Conservation (phyloP, 306 rosid genomes). For the Amphicarpaea edgeworthii region DNA sequence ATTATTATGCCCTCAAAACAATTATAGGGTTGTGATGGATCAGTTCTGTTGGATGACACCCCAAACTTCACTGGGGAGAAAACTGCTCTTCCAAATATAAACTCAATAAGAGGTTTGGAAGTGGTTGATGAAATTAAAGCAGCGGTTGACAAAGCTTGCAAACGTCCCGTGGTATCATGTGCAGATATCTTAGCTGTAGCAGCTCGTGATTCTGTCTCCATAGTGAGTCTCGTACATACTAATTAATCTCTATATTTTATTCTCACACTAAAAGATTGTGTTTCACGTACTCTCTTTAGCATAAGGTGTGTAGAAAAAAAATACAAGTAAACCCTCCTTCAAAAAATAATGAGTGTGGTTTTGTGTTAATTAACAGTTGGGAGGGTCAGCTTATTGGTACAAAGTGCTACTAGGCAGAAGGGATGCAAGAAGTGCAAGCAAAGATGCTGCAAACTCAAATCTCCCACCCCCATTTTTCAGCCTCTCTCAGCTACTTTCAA, state of each 20-base stretch:
- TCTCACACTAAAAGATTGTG: not conserved
- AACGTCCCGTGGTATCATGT: conserved; percentile 45
- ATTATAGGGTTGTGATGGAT: conserved; percentile 77
- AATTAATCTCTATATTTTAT: not conserved
- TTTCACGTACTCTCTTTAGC: not conserved
- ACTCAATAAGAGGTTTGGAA: conserved; percentile 49
- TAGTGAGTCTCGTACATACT: conserved; percentile 32
- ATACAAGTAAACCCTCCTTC: not conserved
- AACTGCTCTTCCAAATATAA: conserved; percentile 55
- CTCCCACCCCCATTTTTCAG: conserved; percentile 10
- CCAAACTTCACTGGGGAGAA: conserved; percentile 62
- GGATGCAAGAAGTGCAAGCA: conserved; percentile 55
- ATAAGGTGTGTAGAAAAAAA: not conserved
- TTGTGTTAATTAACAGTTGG: conserved; percentile 47
- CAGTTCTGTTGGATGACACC: conserved; percentile 62
- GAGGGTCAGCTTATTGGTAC: conserved; percentile 48
- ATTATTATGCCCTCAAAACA: not conserved
- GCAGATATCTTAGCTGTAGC: conserved; percentile 60
- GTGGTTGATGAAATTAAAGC: conserved; percentile 37
- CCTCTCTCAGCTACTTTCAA: conserved; percentile 35
- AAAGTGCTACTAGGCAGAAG: conserved; percentile 54
- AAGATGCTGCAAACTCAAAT: conserved; percentile 41
- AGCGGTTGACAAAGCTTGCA: conserved; percentile 15
- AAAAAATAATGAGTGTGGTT: not conserved
- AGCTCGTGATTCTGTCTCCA: conserved; percentile 58